These are phyloP conservation scores for Aspergillus kassunensis DNA, from an alignment of 495 filamentous ascomycete genomes.

Conservation along the genomic window DNA sequence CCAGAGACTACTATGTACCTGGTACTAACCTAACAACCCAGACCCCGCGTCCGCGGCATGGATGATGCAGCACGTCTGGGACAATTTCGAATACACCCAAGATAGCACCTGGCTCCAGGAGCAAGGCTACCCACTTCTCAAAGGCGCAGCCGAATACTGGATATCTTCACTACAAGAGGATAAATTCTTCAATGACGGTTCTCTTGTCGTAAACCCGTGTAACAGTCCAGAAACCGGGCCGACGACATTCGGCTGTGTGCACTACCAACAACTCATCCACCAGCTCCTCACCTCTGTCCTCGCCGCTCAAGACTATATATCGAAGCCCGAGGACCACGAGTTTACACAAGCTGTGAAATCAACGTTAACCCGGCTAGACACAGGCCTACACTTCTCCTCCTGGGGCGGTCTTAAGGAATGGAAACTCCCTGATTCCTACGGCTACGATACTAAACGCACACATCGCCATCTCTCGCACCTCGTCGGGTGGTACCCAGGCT, in stretches of 20 bases:
- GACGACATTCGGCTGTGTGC: constrained; percentile 48
- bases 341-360: constrained; percentile 26
- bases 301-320: constrained; percentile 13
- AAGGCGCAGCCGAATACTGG: constrained; percentile 46
- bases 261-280: constrained; percentile 47
- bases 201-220: constrained; percentile 48
- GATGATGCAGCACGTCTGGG: constrained; percentile 51
- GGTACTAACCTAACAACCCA: not conserved
- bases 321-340: constrained; percentile 20
- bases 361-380: constrained; percentile 34
- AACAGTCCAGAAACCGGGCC: constrained; percentile 50
- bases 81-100: constrained; percentile 44
- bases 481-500: constrained; percentile 52
- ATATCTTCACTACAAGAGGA: constrained; percentile 42
- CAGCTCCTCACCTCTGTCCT: constrained; percentile 42
- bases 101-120: constrained; percentile 36
- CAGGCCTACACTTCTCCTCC: constrained; percentile 41
- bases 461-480: constrained; percentile 54
- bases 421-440: constrained; percentile 43
- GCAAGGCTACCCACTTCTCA: constrained; percentile 45
- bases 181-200: constrained; percentile 44
- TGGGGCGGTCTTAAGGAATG: constrained; percentile 51
- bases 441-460: constrained; percentile 28
- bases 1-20: too few relatives aligned
- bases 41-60: constrained; percentile 27